Conservation (phyloP, 106 monocot species). For the Cymbidium sinense region DNA sequence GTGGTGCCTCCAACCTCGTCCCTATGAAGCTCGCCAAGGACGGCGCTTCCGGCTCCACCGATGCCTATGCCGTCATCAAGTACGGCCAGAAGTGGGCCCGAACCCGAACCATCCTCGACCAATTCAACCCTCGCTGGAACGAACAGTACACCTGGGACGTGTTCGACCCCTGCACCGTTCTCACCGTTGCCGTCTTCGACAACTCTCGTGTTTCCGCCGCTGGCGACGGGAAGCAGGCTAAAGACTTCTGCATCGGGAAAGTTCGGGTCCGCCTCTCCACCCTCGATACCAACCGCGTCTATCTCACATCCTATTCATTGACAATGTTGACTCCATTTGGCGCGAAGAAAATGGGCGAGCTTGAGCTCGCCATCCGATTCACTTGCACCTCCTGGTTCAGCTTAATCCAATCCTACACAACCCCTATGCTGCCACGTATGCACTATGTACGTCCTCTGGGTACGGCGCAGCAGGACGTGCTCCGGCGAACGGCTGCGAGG, state of each 20-base stretch:
- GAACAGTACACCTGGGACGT: slow-evolving; percentile 96
- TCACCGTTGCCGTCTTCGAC: slow-evolving; percentile 81
- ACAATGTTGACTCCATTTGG: slow-evolving; percentile 37
- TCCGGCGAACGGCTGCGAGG: slow-evolving; percentile 54
- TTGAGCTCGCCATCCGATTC: slow-evolving; percentile 88
- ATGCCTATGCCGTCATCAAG: slow-evolving; percentile 72
- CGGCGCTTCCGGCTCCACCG: slow-evolving; percentile 41
- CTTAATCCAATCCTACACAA: slow-evolving; percentile 44
- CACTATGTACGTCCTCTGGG: slow-evolving; percentile 66
- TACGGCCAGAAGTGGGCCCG: slow-evolving; percentile 92
- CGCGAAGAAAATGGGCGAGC: slow-evolving; percentile 57
- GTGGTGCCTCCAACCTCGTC: slow-evolving; percentile 54
- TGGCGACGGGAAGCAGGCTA: slow-evolving; percentile 31
- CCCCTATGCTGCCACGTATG: slow-evolving; percentile 69
- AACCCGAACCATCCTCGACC: slow-evolving; percentile 52
- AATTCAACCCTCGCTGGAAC: slow-evolving; percentile 80
- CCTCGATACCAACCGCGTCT: slow-evolving; percentile 39
- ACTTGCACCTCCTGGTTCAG: slow-evolving; percentile 32
- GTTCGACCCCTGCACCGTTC: slow-evolving; percentile 70
- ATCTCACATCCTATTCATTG: slow-evolving; percentile 58
- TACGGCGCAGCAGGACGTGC: slow-evolving; percentile 36
- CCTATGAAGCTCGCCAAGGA: slow-evolving; percentile 58
- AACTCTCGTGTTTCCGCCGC: slow-evolving; percentile 15
- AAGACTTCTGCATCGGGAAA: slow-evolving; percentile 18
- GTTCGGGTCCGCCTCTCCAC: slow-evolving; percentile 70